Percentiles rank a stretch among this genome's conserved stretches.
Conservation (phyloP, 257 asterid genomes). For the Fraxinus cuspidata region DNA sequence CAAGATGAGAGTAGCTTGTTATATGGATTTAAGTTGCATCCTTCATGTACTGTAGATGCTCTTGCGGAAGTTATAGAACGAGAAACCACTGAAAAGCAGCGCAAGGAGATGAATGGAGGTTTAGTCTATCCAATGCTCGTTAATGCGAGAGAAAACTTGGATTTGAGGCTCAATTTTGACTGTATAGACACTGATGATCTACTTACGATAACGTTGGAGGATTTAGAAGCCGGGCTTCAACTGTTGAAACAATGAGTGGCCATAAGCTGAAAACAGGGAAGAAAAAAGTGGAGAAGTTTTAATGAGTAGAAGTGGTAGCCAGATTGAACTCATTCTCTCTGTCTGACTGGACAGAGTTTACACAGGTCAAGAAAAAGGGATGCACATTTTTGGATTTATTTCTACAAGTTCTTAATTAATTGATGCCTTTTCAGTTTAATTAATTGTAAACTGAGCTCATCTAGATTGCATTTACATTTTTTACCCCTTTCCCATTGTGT, state of each 20-base stretch:
- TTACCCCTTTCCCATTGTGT: neutral
- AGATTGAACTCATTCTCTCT: neutral
- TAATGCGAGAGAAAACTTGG: slow-evolving; percentile 81
- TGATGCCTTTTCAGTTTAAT: neutral
- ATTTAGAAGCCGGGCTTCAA: slow-evolving; percentile 68
- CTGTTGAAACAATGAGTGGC: slow-evolving; percentile 50
- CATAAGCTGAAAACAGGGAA: slow-evolving; percentile 2
- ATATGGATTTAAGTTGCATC: slow-evolving; percentile 80
- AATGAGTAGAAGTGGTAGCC: neutral
- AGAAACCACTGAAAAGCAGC: slow-evolving; percentile 64
- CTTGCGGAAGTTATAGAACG: slow-evolving; percentile 58
- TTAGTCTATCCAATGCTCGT: slow-evolving; percentile 72
- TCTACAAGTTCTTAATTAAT: neutral
- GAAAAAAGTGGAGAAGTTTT: neutral
- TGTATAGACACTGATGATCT: slow-evolving; percentile 65
- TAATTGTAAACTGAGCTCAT: neutral
- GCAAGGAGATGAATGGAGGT: slow-evolving; percentile 94
- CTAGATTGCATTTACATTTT: neutral
- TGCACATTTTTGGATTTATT: neutral
- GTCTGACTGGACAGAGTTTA: neutral
- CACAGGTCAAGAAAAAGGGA: neutral
- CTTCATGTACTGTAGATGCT: slow-evolving; percentile 57
- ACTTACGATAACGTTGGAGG: slow-evolving; percentile 68
- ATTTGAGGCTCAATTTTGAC: slow-evolving; percentile 70
- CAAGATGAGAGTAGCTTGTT: slow-evolving; percentile 52